Conservation (phyloP, 805 yeast genomes). For the Wickerhamiella musiphila region DNA sequence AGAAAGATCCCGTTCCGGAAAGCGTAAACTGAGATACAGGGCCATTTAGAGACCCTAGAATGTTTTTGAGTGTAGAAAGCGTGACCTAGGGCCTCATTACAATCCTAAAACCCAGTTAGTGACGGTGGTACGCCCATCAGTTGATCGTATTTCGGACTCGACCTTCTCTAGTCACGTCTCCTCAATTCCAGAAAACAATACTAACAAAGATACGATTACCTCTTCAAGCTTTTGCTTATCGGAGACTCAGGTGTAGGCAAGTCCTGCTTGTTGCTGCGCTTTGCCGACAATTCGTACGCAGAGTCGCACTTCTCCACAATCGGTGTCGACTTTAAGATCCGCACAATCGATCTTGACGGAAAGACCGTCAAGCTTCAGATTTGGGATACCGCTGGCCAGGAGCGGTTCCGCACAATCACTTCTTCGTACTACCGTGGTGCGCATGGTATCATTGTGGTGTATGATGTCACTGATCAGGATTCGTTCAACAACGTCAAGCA, state of each 20-base stretch:
- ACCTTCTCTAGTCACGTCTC: too few relatives aligned
- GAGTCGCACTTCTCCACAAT: conserved; percentile 94
- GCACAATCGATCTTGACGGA: conserved; percentile 69
- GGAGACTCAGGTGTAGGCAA: conserved; percentile 99
- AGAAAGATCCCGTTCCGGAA: too few relatives aligned
- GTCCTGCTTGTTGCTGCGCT: conserved; percentile 83
- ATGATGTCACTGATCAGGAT: conserved; percentile 89
- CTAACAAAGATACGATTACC: conserved; percentile 73
- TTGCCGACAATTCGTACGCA: conserved; percentile 93
- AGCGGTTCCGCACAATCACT: conserved; percentile 92
- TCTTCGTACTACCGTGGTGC: conserved; percentile 97
- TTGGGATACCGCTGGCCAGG: conserved; percentile 99
- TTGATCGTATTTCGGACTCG: too few relatives aligned
- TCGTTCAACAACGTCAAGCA: conserved; percentile 85
- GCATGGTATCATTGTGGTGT: conserved; percentile 93
- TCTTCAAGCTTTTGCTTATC: conserved; percentile 83
- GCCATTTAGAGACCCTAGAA: too few relatives aligned
- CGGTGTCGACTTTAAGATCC: conserved; percentile 80
- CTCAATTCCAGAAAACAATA: not conserved
- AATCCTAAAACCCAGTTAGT: not conserved
- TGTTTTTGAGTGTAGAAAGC: too few relatives aligned
- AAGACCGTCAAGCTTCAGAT: conserved; percentile 94
- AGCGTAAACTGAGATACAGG: too few relatives aligned
- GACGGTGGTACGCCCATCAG: not conserved
- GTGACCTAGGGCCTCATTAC: too few relatives aligned